phyloP scores from a whole-genome alignment of 495 filamentous ascomycete species.

The Trypethelium eluteriae region DNA sequence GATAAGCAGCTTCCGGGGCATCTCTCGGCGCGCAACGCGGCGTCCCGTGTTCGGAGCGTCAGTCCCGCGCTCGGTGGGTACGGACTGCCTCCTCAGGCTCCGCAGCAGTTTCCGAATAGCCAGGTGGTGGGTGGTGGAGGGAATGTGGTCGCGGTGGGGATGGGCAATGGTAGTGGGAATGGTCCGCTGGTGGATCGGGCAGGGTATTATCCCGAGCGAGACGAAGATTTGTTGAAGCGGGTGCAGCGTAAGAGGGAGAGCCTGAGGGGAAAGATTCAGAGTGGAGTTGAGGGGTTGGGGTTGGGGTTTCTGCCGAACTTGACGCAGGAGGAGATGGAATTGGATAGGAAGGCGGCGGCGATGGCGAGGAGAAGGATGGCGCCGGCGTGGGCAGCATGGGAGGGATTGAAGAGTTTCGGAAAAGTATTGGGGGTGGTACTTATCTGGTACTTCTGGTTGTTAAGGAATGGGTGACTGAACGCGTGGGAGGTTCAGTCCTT shows the following conservation, averaged over 20 bases:
- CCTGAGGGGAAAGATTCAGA: constrained; percentile 18
- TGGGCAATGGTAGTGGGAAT: constrained; percentile 14
- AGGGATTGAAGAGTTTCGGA: constrained; percentile 27
- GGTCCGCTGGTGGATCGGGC: neutral
- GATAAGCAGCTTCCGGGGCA: constrained; percentile 10
- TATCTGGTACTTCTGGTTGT: constrained; percentile 33
- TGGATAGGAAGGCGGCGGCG: constrained; percentile 21
- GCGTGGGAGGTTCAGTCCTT: neutral
- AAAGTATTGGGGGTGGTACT: constrained; percentile 26
- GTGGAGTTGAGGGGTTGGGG: constrained; percentile 14
- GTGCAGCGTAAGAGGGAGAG: neutral
- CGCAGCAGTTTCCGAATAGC: neutral
- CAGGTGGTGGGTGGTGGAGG: constrained; percentile 12
- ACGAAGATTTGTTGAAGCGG: constrained; percentile 16
- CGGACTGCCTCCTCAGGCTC: neutral
- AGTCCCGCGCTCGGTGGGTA: constrained; percentile 14
- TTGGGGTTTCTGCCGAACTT: neutral
- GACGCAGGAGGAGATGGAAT: constrained; percentile 13
- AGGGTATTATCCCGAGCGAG: constrained; percentile 17
- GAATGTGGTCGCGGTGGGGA: constrained; percentile 18
- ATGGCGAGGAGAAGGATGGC: constrained; percentile 21
- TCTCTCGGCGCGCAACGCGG: constrained; percentile 20
- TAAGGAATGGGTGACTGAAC: constrained; percentile 25
- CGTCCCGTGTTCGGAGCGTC: constrained; percentile 24
- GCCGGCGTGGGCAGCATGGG: constrained; percentile 18